Percentiles rank a stretch among this genome's conserved stretches.
Conservation (phyloP, 805 yeast species). For the Wickerhamomyces silvicola region DNA sequence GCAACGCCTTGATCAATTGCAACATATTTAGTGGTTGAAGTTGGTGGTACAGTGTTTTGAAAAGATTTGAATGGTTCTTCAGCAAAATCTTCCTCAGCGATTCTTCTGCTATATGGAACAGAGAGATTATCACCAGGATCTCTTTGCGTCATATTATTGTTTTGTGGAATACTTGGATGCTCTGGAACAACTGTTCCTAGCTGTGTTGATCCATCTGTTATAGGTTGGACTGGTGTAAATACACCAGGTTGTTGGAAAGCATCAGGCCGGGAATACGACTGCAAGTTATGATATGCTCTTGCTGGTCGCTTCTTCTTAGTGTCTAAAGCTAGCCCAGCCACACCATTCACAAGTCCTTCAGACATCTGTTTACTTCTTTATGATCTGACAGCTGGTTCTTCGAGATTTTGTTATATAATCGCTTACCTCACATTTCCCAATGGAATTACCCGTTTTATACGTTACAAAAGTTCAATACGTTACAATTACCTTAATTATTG, state of each 20-base stretch:
- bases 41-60: constrained; percentile 76
- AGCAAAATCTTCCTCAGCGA: constrained; percentile 14
- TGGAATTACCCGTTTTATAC: too few relatives aligned
- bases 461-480: too few relatives aligned
- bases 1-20: constrained; percentile 81
- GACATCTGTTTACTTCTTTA: constrained; percentile 9
- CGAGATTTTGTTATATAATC: too few relatives aligned
- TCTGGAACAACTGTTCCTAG: too few relatives aligned
- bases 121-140: constrained; percentile 10
- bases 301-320: constrained; percentile 18
- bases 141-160: neutral
- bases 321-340: constrained; percentile 7
- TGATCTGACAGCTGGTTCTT: too few relatives aligned
- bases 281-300: constrained; percentile 18
- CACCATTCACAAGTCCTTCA: constrained; percentile 7
- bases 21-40: constrained; percentile 57
- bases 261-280: too few relatives aligned
- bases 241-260: neutral
- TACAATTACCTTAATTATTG: too few relatives aligned
- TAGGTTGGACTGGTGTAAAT: neutral
- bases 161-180: neutral
- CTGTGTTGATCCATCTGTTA: too few relatives aligned
- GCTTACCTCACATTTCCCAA: too few relatives aligned
- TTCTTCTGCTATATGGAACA: constrained; percentile 13
- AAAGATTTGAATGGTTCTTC: constrained; percentile 57